Base-by-base conservation (phyloP, 345 rosid species). In the Eucalyptus sp. region DNA sequence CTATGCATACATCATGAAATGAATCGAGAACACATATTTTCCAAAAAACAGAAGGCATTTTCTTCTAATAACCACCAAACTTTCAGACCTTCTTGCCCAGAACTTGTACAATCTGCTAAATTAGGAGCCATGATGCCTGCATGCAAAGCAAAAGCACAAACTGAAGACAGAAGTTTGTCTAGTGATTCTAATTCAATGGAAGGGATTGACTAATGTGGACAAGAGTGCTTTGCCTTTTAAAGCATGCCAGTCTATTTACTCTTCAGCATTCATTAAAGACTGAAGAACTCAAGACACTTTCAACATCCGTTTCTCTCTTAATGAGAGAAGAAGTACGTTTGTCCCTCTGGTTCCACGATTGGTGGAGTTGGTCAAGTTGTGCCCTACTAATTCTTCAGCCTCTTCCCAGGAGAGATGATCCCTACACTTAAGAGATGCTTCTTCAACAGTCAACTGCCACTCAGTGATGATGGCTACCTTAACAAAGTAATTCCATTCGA, bases 331-430 rank as follows among this genome's bases (percentile, higher is more conserved):
- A 71, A 71, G 81, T 71, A 71, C 14, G 27, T 71, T 37, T 71
- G 46, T 93, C 64, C 93, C 94, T 64, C 93, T 91, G 91, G 91
- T 94, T 95, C 99, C 99, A 97, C 43, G 96, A 90, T 90, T 92
- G 96, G 90, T 96, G 97, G 89, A 97, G 98, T 88, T 94, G 93
- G 90, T 95, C 97, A 90, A 97, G 94, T 93, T 95, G 96, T 87
- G 93, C 96, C 93, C 95, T 91, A 90, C 96, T 86, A 97, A 95
- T 92, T 97, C 98, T 93, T 97, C 99, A 76, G 98, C 99, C 91
- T 96, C 99, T 93, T 97, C 99, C 98, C 97, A 96, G 31, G 98
- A 97, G 66, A 95, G 95, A 92, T 96, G 95, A 93, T 97, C 98
- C 93, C 98, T 93, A 86, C 98, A 94, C 93, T 95, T 94, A 89